phyloP scores from a whole-genome alignment of 2,329 filamentous ascomycete genomes.

The Pseudonectria foliicola region DNA sequence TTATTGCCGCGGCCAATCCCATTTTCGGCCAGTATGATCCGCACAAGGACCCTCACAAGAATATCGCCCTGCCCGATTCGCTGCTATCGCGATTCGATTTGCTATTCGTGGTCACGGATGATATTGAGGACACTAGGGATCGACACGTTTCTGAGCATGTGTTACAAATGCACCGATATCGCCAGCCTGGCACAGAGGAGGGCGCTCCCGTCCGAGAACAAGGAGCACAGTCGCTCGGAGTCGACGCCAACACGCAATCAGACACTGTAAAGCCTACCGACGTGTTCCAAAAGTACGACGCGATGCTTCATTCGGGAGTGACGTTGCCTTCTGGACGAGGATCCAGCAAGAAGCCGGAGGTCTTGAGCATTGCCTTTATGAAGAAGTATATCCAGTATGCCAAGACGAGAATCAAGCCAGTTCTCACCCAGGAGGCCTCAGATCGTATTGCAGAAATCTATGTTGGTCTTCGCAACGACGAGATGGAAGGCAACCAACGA shows the following conservation, averaged over 20 bases:
- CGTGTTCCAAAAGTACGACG: slow-evolving; percentile 93
- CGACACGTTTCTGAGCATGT: slow-evolving; percentile 93
- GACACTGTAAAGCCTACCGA: slow-evolving; percentile 71
- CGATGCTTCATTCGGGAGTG: slow-evolving; percentile 91
- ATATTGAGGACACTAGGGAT: slow-evolving; percentile 91
- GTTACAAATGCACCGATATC: slow-evolving; percentile 92
- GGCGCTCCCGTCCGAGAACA: slow-evolving; percentile 91
- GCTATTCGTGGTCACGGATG: slow-evolving; percentile 93
- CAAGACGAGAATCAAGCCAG: slow-evolving; percentile 82
- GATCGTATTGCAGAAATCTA: slow-evolving; percentile 90
- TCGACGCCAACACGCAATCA: slow-evolving; percentile 73
- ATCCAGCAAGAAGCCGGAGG: slow-evolving; percentile 69
- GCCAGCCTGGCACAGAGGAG: slow-evolving; percentile 86
- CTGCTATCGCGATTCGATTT: slow-evolving; percentile 97
- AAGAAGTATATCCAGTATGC: slow-evolving; percentile 99
- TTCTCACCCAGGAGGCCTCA: slow-evolving; percentile 83
- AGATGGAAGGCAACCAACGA: slow-evolving; percentile 88
- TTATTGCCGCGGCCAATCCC: slow-evolving; percentile 92
- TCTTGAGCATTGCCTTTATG: slow-evolving; percentile 94
- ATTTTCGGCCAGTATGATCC: slow-evolving; percentile 98
- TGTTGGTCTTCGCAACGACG: slow-evolving; percentile 88
- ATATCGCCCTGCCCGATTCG: slow-evolving; percentile 94
- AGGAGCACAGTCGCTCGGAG: slow-evolving; percentile 72
- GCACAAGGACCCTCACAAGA: slow-evolving; percentile 97
- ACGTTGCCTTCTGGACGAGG: slow-evolving; percentile 68